phyloP scores from a whole-genome alignment of 306 rosid species.

The Begonia fuchsioides region DNA sequence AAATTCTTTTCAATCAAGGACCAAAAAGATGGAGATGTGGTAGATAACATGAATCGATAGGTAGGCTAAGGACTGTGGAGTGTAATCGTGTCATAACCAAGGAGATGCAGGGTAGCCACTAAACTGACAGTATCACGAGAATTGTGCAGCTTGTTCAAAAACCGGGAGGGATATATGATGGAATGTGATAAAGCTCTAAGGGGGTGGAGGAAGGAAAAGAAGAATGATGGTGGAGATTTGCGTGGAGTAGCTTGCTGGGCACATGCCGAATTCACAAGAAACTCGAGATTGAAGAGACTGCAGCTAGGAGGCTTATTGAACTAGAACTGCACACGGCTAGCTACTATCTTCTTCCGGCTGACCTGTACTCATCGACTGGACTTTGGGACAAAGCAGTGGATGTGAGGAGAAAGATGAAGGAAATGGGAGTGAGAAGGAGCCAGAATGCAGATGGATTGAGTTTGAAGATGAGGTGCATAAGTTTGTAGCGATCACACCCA shows the following conservation, averaged over 20 bases:
- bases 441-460: conserved; percentile 90
- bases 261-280: conserved; percentile 51
- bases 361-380: conserved; percentile 67
- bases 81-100: too few relatives aligned
- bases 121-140: too few relatives aligned
- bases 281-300: conserved; percentile 58
- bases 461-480: conserved; percentile 71
- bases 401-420: conserved; percentile 62
- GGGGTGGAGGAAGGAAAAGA: too few relatives aligned
- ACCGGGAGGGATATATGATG: too few relatives aligned
- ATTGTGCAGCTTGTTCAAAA: too few relatives aligned
- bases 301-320: conserved; percentile 42
- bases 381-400: conserved; percentile 69
- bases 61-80: too few relatives aligned
- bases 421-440: conserved; percentile 76
- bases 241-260: conserved; percentile 92
- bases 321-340: conserved; percentile 77
- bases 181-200: background rate
- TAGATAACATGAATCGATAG: too few relatives aligned
- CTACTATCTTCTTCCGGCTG: conserved; percentile 67
- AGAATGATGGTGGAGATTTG: too few relatives aligned
- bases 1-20: too few relatives aligned
- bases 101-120: too few relatives aligned
- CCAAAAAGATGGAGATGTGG: too few relatives aligned
- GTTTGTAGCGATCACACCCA: conserved; percentile 65